Percentiles rank a stretch among this genome's conserved stretches.
Conservation (phyloP, 2,329 filamentous ascomycete genomes). For the Scedosporium boydii region DNA sequence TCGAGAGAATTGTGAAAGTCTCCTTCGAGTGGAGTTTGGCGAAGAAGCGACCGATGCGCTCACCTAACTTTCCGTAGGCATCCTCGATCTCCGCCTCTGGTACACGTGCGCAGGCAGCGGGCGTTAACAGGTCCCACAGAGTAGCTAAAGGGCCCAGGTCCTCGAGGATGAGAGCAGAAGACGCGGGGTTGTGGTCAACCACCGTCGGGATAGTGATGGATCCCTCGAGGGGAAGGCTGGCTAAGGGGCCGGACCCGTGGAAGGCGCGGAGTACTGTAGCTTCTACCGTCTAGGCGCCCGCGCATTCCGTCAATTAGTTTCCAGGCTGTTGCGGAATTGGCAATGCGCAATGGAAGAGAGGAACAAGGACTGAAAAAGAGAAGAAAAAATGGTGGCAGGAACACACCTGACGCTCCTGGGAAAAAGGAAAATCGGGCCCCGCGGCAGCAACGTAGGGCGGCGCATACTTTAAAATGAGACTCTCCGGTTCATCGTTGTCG, state of each 20-base stretch:
- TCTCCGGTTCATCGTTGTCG: constrained; percentile 3
- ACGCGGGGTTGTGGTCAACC: neutral
- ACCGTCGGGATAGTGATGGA: neutral
- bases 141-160: constrained; percentile 9
- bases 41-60: constrained; percentile 8
- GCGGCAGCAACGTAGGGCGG: constrained; percentile 10
- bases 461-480: constrained; percentile 13
- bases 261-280: neutral
- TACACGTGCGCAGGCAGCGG: neutral
- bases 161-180: constrained; percentile 5
- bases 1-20: constrained; percentile 1
- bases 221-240: neutral
- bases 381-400: too few relatives aligned
- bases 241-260: neutral
- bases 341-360: too few relatives aligned
- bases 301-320: too few relatives aligned
- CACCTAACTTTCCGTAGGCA: constrained; percentile 5
- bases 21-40: constrained; percentile 8
- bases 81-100: neutral
- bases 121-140: constrained; percentile 9
- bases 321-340: too few relatives aligned
- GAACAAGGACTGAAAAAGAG: too few relatives aligned
- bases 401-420: constrained; percentile 11
- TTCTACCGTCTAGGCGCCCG: neutral
- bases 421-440: constrained; percentile 10